These are phyloP conservation scores for Pelargonium nanum DNA, from an alignment of 345 rosid genomes.

Conservation along the genomic window DNA sequence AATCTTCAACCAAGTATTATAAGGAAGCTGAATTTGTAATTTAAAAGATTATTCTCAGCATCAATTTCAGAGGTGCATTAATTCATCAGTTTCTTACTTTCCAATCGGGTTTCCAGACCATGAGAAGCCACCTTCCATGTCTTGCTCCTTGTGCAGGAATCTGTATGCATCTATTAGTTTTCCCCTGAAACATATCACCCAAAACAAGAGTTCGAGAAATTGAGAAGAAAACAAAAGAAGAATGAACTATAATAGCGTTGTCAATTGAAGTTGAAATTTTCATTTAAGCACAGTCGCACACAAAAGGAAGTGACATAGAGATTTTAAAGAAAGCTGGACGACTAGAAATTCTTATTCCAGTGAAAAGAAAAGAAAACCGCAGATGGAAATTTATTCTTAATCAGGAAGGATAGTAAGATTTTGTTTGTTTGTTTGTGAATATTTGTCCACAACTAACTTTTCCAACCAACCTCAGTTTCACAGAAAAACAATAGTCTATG, in stretches of 20 bases:
- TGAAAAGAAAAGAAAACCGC: no score
- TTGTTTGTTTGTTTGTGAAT: no score
- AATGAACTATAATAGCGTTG: neutral
- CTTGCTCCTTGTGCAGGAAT: conserved; percentile 67
- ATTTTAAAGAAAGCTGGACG: no score
- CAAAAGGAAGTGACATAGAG: no score
- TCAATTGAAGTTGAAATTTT: neutral
- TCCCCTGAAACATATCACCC: conserved; percentile 49
- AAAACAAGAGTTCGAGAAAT: neutral
- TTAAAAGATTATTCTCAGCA: neutral
- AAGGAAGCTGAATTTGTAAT: neutral
- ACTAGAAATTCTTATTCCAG: no score
- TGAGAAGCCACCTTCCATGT: conserved; percentile 87
- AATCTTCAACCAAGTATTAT: neutral
- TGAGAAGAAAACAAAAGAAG: neutral
- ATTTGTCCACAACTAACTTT: no score
- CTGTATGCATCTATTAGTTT: conserved; percentile 81
- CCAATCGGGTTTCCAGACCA: conserved; percentile 92
- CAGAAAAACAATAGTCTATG: neutral
- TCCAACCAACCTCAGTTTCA: no score
- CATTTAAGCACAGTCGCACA: neutral
- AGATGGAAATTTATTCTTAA: no score
- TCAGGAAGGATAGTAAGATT: no score
- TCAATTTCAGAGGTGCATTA: neutral
- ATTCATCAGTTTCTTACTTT: conserved; percentile 40